Conservation (phyloP, 75 land plant genomes). For the Sequoiadendron giganteum region DNA sequence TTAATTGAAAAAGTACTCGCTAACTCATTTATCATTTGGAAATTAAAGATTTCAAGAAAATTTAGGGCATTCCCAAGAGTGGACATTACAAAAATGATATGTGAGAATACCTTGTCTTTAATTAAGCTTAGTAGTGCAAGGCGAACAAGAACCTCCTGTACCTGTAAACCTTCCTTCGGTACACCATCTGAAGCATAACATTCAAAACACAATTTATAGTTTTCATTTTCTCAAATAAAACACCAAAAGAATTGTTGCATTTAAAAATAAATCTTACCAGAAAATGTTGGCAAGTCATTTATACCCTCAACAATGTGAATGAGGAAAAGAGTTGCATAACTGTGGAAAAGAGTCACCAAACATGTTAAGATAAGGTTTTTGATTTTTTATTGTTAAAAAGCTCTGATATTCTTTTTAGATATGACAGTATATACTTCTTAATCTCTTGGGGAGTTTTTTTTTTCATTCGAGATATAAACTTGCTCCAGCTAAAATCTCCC, state of each 20-base stretch:
- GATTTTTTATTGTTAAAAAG: not conserved
- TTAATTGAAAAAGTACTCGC: no score
- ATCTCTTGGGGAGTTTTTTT: slow-evolving; percentile 75
- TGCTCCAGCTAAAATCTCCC: slow-evolving; percentile 86
- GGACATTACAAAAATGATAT: not conserved
- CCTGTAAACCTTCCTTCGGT: slow-evolving; percentile 88
- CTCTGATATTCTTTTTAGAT: not conserved
- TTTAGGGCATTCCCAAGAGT: no score
- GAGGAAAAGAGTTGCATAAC: slow-evolving; percentile 81
- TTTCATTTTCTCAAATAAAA: not conserved
- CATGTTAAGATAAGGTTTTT: not conserved
- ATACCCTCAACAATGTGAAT: slow-evolving; percentile 73
- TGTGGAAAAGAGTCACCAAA: slow-evolving; percentile 18
- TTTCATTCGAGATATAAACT: slow-evolving; percentile 75
- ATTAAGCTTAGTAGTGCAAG: slow-evolving; percentile 60
- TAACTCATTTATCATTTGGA: no score
- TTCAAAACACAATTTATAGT: not conserved
- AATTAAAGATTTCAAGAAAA: no score
- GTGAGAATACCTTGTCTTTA: slow-evolving; percentile 59
- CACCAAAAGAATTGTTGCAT: not conserved
- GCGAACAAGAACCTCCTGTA: slow-evolving; percentile 82
- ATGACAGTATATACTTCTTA: slow-evolving; percentile 43
- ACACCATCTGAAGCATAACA: slow-evolving; percentile 74
- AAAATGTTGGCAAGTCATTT: slow-evolving; percentile 58
- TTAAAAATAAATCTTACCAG: slow-evolving; percentile 41